Percentiles rank a stretch among this genome's conserved stretches.
Evolutionary conservation across 148 eudicot species (phyloP).

Genomic region (Diospyros lotus): DNA sequence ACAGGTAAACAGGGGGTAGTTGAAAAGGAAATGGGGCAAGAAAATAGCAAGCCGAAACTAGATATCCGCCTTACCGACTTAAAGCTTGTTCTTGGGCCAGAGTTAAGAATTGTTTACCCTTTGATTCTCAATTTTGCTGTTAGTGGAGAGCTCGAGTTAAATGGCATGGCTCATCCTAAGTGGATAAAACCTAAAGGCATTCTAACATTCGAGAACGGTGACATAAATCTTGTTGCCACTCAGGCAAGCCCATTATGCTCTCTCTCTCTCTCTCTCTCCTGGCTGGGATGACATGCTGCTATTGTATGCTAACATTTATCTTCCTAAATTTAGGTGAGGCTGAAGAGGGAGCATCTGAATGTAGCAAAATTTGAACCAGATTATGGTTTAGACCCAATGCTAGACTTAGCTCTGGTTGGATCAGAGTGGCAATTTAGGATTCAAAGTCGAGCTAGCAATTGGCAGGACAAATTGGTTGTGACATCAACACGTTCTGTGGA

Average conservation of each 20-base stretch:
- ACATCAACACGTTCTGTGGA: conserved; percentile 97
- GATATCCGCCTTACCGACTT: conserved; percentile 79
- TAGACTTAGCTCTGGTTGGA: conserved; percentile 95
- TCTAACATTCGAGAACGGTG: conserved; percentile 92
- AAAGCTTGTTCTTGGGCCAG: conserved; percentile 92
- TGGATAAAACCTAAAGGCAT: conserved; percentile 89
- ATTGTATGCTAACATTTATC: not conserved
- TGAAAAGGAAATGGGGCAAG: conserved; percentile 69
- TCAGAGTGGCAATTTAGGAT: conserved; percentile 99
- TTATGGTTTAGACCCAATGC: conserved; percentile 86
- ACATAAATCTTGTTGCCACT: conserved; percentile 96
- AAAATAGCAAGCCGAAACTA: conserved; percentile 64
- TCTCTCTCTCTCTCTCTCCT: not conserved
- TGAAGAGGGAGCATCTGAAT: conserved; percentile 91
- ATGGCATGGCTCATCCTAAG: conserved; percentile 94
- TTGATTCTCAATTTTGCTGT: conserved; percentile 95
- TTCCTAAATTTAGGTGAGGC: conserved; percentile 64
- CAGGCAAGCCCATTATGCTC: conserved; percentile 49
- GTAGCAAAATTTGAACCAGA: conserved; percentile 98
- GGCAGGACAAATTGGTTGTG: conserved; percentile 98
- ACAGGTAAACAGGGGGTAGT: conserved; percentile 73
- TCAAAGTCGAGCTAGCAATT: conserved; percentile 96
- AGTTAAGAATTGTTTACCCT: conserved; percentile 85
- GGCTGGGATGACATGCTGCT: not conserved
- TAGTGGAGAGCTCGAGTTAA: conserved; percentile 92